phyloP scores from a whole-genome alignment of 2,329 filamentous ascomycete genomes.

The Parastagonospora avenae region DNA sequence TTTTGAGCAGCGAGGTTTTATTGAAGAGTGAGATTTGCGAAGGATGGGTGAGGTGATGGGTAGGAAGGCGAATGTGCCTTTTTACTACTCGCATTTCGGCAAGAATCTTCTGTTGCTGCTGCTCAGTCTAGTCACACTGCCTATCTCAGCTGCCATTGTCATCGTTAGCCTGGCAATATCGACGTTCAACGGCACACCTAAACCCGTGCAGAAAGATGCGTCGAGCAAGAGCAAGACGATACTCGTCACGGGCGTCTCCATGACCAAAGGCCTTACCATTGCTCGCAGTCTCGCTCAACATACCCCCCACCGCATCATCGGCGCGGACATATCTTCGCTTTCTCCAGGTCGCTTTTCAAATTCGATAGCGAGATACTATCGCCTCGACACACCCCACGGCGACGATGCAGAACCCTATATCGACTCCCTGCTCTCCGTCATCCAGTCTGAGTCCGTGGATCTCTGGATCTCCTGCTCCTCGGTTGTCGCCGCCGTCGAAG shows the following conservation, averaged over 20 bases:
- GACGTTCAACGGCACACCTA: slow-evolving; percentile 6
- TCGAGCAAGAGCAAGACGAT: slow-evolving; percentile 55
- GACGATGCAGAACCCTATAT: slow-evolving; percentile 58
- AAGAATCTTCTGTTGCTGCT: slow-evolving; percentile 57
- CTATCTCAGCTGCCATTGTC: slow-evolving; percentile 49
- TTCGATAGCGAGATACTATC: slow-evolving; percentile 61
- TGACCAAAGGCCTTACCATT: slow-evolving; percentile 71
- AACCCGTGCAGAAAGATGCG: slow-evolving; percentile 15
- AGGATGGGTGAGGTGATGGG: slow-evolving; percentile 17
- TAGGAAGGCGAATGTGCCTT: slow-evolving; percentile 15
- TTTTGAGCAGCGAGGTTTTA: slow-evolving; percentile 4
- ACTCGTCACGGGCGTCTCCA: slow-evolving; percentile 74
- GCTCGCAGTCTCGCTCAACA: slow-evolving; percentile 67
- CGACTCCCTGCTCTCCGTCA: slow-evolving; percentile 61
- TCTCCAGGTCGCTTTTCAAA: slow-evolving; percentile 60
- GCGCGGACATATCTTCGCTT: slow-evolving; percentile 63
- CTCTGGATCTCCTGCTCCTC: slow-evolving; percentile 77
- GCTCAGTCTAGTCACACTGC: slow-evolving; percentile 53
- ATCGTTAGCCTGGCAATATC: slow-evolving; percentile 33
- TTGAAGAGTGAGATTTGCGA: not conserved
- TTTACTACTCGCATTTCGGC: slow-evolving; percentile 49
- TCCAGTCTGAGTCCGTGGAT: slow-evolving; percentile 65
- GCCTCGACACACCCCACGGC: slow-evolving; percentile 46
- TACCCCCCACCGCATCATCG: slow-evolving; percentile 71
- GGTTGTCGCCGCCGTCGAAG: slow-evolving; percentile 68